Base-by-base conservation (phyloP, 306 rosid species). In the Chamaecrista fasciculata region DNA sequence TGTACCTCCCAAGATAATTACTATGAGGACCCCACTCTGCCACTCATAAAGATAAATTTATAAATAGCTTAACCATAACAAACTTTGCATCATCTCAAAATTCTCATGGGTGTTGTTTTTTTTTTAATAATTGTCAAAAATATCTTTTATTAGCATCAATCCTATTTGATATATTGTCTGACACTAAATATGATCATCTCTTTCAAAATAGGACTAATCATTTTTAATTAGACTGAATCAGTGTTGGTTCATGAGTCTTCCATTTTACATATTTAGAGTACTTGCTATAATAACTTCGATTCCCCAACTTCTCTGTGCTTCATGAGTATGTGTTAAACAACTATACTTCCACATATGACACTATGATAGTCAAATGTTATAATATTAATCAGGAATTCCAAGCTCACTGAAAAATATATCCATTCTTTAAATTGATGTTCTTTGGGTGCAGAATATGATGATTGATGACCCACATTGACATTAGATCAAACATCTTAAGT, bases 311-410 rank as follows among this genome's bases (percentile, higher is more conserved):
- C 43, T 8, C 25, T 31, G 43, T 31, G 4, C 7, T 11, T 31
- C 24, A 29, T 19, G 16, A 29, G 62, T 42, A 29, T 57, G 62
- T 29, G 40, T 57, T 39, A 57, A 7, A 29, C 42, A 21, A 1
- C 19, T 59, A 12, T 43, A 0, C 49, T 9, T 34, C n/a, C n/a
- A n/a, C n/a, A n/a, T n/a, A n/a, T n/a, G n/a, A 62, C 47, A 34
- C 8, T 47, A 39, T 60, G 20, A 49, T 64, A 69, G 66, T 56
- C 5, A 63, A 59, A 70, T 66, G 36, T 5, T 23, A 36, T n/a
- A 49, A 7, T n/a, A 10, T 31, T 50, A 39, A 65, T 70, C 23
- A 80, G 33, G 28, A 15, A 57, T 66, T 72, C 72, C 66, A 61
- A n/a, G n/a, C n/a, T n/a, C n/a, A n/a, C n/a, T n/a, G n/a, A n/a